Evolutionary conservation across 345 rosid genomes (phyloP).

Genomic region (Anastatica hierochuntica): DNA sequence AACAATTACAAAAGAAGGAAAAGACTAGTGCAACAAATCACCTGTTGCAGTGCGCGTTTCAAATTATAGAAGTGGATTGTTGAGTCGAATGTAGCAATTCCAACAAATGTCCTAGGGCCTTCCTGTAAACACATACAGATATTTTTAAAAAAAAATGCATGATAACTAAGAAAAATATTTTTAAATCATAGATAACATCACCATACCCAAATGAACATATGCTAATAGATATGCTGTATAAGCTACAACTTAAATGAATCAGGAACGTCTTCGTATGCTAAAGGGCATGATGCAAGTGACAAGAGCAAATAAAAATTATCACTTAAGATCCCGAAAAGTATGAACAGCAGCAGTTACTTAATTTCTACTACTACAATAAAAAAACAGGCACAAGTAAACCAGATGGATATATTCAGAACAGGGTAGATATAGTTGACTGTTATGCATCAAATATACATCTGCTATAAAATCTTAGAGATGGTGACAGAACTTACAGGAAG

Average conservation of each 20-base stretch:
- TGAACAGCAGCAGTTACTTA: background rate
- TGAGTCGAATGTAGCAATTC: slow-evolving; percentile 94
- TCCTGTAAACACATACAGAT: slow-evolving; percentile 47
- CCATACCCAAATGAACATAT: too few species aligned
- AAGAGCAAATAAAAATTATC: background rate
- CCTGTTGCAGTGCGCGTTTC: slow-evolving; percentile 95
- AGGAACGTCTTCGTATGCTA: background rate
- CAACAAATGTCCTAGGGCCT: slow-evolving; percentile 94
- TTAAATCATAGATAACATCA: background rate
- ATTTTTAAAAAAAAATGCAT: background rate
- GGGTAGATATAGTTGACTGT: background rate
- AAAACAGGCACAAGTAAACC: background rate
- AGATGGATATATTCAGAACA: background rate
- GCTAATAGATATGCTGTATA: slow-evolving; percentile 6
- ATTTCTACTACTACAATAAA: background rate
- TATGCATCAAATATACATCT: background rate
- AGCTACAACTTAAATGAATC: background rate
- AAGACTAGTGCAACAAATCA: slow-evolving; percentile 9
- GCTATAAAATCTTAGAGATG: slow-evolving; percentile 7
- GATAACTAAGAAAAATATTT: background rate
- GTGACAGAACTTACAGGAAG: slow-evolving; percentile 66
- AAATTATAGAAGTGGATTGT: slow-evolving; percentile 91
- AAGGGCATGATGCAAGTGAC: background rate
- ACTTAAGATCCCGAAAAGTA: background rate
- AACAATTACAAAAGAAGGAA: slow-evolving; percentile 2